Conservation (phyloP, 768 basidiomycete genomes). For the Macrolepiota fuliginosa region DNA sequence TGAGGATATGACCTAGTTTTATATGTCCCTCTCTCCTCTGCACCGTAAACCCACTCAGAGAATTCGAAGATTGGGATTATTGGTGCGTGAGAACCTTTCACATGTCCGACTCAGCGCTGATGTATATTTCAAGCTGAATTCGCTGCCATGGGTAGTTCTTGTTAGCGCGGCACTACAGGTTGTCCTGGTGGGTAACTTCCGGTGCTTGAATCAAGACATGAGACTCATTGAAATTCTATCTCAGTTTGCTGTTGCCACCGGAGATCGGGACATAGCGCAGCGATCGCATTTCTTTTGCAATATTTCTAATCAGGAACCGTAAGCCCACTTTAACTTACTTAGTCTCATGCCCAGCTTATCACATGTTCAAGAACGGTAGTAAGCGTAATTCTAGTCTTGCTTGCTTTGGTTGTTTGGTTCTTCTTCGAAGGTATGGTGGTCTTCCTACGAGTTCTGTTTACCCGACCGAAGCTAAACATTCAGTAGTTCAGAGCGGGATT, state of each 20-base stretch:
- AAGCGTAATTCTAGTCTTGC: conserved; percentile 1
- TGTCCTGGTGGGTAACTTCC: background rate
- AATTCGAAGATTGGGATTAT: background rate
- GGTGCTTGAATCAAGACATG: background rate
- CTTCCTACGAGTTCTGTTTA: background rate
- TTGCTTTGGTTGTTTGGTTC: background rate
- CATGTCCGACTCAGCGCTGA: background rate
- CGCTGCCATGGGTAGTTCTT: conserved; percentile 9
- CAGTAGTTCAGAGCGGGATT: conserved; percentile 4
- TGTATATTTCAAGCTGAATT: background rate
- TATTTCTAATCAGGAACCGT: conserved; percentile 5
- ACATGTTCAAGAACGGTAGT: conserved; percentile 1
- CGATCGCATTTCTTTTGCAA: conserved; percentile 4
- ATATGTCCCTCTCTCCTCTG: conserved; percentile 1
- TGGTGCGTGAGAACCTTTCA: background rate
- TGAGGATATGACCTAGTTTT: background rate
- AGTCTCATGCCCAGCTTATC: background rate
- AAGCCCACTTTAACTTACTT: background rate
- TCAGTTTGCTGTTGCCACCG: background rate
- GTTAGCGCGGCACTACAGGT: background rate
- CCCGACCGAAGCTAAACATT: background rate
- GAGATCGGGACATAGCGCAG: background rate
- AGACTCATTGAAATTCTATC: background rate
- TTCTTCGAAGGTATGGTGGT: conserved; percentile 2
- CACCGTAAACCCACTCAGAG: background rate